Evolutionary conservation across 2,329 filamentous ascomycete genomes (phyloP).

Genomic region (Fusarium zealandicum): DNA sequence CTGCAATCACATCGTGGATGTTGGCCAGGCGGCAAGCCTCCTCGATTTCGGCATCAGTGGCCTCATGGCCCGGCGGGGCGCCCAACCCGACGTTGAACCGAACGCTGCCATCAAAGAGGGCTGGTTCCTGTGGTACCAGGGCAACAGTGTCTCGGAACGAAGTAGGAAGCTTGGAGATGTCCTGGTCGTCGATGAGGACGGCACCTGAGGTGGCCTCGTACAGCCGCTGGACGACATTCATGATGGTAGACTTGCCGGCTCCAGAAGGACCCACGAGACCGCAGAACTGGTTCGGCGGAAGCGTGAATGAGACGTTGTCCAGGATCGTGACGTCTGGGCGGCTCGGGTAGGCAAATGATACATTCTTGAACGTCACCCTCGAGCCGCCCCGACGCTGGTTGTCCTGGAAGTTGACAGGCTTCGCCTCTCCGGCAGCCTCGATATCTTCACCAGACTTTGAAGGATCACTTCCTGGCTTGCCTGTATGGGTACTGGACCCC

Average conservation of each 20-base stretch:
- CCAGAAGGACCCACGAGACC: constrained; percentile 71
- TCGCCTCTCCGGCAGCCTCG: constrained; percentile 47
- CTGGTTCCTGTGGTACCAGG: constrained; percentile 63
- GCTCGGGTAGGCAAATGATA: constrained; percentile 71
- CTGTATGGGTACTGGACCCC: constrained; percentile 41
- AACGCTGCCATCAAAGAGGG: constrained; percentile 64
- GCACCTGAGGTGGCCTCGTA: constrained; percentile 52
- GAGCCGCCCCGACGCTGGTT: constrained; percentile 43
- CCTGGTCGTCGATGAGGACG: constrained; percentile 53
- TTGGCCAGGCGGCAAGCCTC: constrained; percentile 72
- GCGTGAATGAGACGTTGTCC: constrained; percentile 60
- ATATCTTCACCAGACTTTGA: constrained; percentile 44
- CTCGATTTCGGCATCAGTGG: constrained; percentile 67
- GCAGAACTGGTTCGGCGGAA: constrained; percentile 65
- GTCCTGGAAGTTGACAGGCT: constrained; percentile 29
- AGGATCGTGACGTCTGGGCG: constrained; percentile 66
- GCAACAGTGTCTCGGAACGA: constrained; percentile 60
- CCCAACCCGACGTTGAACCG: constrained; percentile 64
- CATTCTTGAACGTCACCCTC: constrained; percentile 63
- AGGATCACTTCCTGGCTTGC: constrained; percentile 14
- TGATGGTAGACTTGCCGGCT: constrained; percentile 71
- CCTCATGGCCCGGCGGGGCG: constrained; percentile 60
- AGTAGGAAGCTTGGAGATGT: constrained; percentile 51
- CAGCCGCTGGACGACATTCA: constrained; percentile 61
- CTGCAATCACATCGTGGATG: constrained; percentile 72